Base-by-base conservation (phyloP, 1,284 basidiomycete genomes). In the Lentinula novae-zelandiae region DNA sequence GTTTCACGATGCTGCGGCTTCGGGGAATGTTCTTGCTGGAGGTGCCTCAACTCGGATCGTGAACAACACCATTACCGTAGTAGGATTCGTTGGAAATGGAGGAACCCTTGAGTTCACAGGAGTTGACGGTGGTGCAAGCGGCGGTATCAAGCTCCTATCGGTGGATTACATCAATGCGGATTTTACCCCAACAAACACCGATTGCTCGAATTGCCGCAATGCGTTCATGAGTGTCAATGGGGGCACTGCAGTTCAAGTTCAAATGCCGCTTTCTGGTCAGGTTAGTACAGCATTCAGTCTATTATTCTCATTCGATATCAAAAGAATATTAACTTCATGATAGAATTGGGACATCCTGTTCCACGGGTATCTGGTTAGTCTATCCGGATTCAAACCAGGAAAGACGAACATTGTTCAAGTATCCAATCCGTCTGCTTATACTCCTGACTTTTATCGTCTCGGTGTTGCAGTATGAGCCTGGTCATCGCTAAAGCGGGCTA, bases 151-250 rank as follows among this genome's bases (percentile, higher is more conserved):
- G 64, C 71, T 78, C 8, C 64, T 81, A 38, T 72, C 77, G 7
- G 67, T 80, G 46, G 78, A 80, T 66, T 82, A 80, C 61, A 80
- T 80, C 63, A 80, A 81, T 53, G 80, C 71, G 17, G 79, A 81
- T 56, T 72, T 73, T 44, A 72, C 73, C 6, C 76, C 75, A 67
- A 67, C 64, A 57, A 80, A 80, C 63, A 76, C 74, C 1, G 77
- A 67, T 10, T 81, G 79, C 66, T 77, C 79, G 8, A 81, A 81
- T 63, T 81, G 78, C 65, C 74, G 79, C 39, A 76, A 79, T 60
- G 75, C 76, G 15, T 76, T 74, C 48, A 69, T 81, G 39, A 79
- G 78, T 61, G 73, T 81, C 3, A 81, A 81, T 63, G 78, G 78
- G 13, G 79, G 75, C 2, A 62, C 72, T 3, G 69, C 74, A 2